Percentiles rank a stretch among this genome's conserved stretches.
These are phyloP conservation scores for Penicillium griseofulvum DNA, from an alignment of 2,329 filamentous ascomycete genomes.

Conservation along the genomic window DNA sequence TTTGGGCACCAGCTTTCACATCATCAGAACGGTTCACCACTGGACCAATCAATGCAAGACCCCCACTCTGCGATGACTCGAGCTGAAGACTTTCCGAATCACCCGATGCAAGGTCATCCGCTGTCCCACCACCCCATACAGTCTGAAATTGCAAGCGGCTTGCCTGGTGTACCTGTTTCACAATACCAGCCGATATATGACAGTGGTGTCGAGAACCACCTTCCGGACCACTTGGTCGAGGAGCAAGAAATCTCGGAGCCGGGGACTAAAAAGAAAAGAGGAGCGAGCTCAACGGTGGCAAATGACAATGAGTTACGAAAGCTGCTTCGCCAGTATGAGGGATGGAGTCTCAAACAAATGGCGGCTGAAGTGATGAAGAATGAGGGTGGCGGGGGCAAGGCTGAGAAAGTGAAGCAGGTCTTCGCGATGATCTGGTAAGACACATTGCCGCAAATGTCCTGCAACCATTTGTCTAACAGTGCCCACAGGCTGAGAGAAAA, in stretches of 20 bases:
- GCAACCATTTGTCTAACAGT: conserved; percentile 7
- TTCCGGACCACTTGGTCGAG: conserved; percentile 40
- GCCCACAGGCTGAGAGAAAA: conserved; percentile 47
- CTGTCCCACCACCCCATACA: conserved; percentile 38
- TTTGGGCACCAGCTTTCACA: conserved; percentile 45
- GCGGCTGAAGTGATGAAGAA: conserved; percentile 50
- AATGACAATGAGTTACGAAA: conserved; percentile 51
- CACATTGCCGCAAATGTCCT: neutral
- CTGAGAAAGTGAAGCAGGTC: conserved; percentile 53
- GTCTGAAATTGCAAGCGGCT: conserved; percentile 35
- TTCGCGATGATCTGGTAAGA: conserved; percentile 53
- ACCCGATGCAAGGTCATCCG: conserved; percentile 35
- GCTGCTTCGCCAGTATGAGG: conserved; percentile 48
- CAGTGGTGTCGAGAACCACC: conserved; percentile 42
- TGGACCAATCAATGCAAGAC: conserved; percentile 41
- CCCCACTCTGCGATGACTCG: conserved; percentile 36
- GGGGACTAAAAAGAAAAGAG: conserved; percentile 46
- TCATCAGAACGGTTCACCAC: conserved; percentile 33
- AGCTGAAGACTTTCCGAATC: conserved; percentile 38
- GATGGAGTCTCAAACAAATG: conserved; percentile 47
- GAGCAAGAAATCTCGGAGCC: conserved; percentile 46
- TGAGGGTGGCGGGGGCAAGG: conserved; percentile 50
- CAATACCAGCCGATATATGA: conserved; percentile 44
- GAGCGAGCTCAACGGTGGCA: conserved; percentile 48
- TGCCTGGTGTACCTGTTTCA: conserved; percentile 33